Evolutionary conservation across 495 filamentous ascomycete species (phyloP), one percentile per base, ranked within the genome.

Genomic region (Schizothecium vesticola): DNA sequence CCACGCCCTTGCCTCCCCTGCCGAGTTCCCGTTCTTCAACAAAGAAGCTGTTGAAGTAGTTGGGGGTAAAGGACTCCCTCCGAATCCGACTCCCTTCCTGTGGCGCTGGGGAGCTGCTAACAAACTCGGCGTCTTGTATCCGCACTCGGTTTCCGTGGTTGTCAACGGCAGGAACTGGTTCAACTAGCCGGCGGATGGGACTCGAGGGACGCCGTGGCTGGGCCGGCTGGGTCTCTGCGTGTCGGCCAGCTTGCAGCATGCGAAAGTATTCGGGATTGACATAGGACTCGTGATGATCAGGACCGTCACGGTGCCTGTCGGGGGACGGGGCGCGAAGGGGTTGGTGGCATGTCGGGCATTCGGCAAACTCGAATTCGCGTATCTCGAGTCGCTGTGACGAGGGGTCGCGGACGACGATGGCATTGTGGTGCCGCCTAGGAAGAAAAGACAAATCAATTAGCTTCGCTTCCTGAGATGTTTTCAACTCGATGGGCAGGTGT

Each of bases 31-130:
- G 84, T 73, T 98, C 92, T 71, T 92, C 92, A 6, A 92, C 88
- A 76, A 98, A 99, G 81, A 96, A 97, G 56, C 84, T 89, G 66
- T 90, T 88, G 80, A 97, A 98, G 75, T 97, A 98, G 70, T 92
- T 88, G 19, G 88, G 93, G 72, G 89, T 97, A 76, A 98, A 97
- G 1, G 95, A 92, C 5, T 90, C 86, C 24, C 88, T 86, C 28
- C 90, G 91, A 25, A 99, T 99, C 29, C 92, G 89, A 28, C 76
- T 80, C 36, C 80, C 77, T 86, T 86, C 71, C 62, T 75, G 76
- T 7, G 80, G 77, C 9, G 82, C 77, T 0, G 85, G 81, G n/a
- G 81, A 73, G 69, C 84, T 87, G 56, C 83, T 81, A 23, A 88
- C 76, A 64, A 88, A 88, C 67, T 87, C 83, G 57, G 80, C 81